Evolutionary conservation across 2,329 filamentous ascomycete genomes (phyloP), one percentile per base, ranked within the genome.

Genomic region (Neurospora crassa): DNA sequence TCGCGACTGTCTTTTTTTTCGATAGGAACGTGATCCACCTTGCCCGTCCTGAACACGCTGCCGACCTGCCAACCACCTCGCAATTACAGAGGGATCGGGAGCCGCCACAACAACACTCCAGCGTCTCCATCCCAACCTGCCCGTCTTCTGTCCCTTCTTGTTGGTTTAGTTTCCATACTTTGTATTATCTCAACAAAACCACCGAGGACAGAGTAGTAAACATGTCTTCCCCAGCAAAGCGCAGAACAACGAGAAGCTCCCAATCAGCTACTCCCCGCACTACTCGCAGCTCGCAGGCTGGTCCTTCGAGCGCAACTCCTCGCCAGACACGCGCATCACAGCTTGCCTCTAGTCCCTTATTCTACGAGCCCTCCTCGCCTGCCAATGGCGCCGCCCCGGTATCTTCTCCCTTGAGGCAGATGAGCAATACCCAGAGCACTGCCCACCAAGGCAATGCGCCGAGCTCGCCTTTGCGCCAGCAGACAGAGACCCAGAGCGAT

Each of bases 291-390:
- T 77, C 77, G 11, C 79, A 79, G 71, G 73, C 78, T n/a, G 75
- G 73, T 40, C 74, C 75, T 41, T 77, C 77, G 12, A 73, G 71
- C 42, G 71, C 72, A 71, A 86, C 85, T 69, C 86, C 86, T 73
- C 83, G 84, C 69, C 80, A 80, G 70, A 81, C 79, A 69, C 82
- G 83, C 42, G 76, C 81, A 29, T 84, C 85, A 29, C 84, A 86
- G 75, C 83, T 90, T 73, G 88, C 88, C 5, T 96, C 93, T 4
- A 97, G 94, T 72, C 94, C 94, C 53, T 85, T 97, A 74, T 92
- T 92, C 81, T 96, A 90, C 81, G 88, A 87, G 76, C 76, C 76
- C 8, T 88, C 84, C 11, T 83, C 84, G 7, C 81, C 83, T 1
- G 76, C 78, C 77, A 76, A 75, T 29, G 75, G 71, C 20, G 78